Base-by-base conservation (phyloP, 2,329 filamentous ascomycete genomes). In the Zalaria obscura region DNA sequence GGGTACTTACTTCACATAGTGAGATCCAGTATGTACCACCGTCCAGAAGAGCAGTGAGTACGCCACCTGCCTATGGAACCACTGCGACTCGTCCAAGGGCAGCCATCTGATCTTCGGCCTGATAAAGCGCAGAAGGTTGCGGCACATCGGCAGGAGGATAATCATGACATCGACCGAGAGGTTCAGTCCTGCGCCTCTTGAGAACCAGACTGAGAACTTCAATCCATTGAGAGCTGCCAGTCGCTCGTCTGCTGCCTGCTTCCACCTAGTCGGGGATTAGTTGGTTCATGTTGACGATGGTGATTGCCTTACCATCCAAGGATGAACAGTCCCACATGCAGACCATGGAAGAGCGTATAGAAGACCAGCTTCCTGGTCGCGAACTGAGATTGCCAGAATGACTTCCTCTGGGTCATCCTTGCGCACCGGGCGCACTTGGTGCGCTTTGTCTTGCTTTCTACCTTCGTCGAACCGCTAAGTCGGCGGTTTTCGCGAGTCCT, bases 41-140 rank as follows among this genome's bases (percentile, higher is more conserved):
- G 80, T 83, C 62, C 88, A 98, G 42, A 94, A 57, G 3, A 96
- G 70, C 66, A 96, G 69, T 1, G 86, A 71, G 58, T 98, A 98
- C 11, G 91, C 89, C 35, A 93, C 75, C 62, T 98, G 91, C 49
- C 89, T 75, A 67, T 98, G 91, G 63, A 98, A 93, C 87, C 87
- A 98, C 50, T 88, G 74, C 45, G 87, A 93, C 66, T 98, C 91
- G 55, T 98, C 91, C n/a, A 98, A 72, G 4, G 91, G 91, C 8
- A 96, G 59, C 68, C 83, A 94, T 61, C 78, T 76, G 49, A 94
- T 65, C 68, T 93, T 93, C 26, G 91, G 91, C 48, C 91, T 76
- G 43, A 96, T 62, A 57, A 77, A 82, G 59, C 85, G 77, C 57
- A 98, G 74, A 28, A 96, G 67, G 45, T 89, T 96, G 51, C 91